Evolutionary conservation across 371 early-diverging fungal species (phyloP).

Genomic region (Lichtheimia corymbifera): DNA sequence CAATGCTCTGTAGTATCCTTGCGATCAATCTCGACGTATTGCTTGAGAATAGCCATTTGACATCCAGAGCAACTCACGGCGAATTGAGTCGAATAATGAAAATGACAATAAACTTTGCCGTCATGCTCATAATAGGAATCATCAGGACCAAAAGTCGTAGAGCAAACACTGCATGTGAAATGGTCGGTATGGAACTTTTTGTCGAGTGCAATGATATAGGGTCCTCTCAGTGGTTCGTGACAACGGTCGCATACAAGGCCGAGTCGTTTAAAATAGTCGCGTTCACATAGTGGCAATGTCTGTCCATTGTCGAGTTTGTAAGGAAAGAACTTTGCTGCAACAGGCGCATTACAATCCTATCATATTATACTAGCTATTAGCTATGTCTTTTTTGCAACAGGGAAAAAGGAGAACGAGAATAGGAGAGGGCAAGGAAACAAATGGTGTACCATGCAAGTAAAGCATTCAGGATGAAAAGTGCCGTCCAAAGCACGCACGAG

Average conservation of each 20-base stretch:
- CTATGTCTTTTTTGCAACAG: neutral
- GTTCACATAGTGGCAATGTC: constrained; percentile 77
- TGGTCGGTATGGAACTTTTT: constrained; percentile 95
- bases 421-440: constrained; percentile 1
- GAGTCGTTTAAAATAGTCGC: constrained; percentile 86
- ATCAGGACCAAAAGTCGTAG: constrained; percentile 90
- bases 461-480: constrained; percentile 88
- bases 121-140: constrained; percentile 96
- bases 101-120: constrained; percentile 89
- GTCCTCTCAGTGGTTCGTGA: constrained; percentile 84
- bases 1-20: constrained; percentile 86
- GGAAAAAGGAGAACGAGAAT: neutral
- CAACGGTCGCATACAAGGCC: constrained; percentile 89
- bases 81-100: constrained; percentile 89
- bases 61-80: constrained; percentile 85
- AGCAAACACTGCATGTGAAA: constrained; percentile 92
- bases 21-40: constrained; percentile 90
- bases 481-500: constrained; percentile 84
- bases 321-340: constrained; percentile 86
- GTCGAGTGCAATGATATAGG: constrained; percentile 90
- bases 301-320: constrained; percentile 59
- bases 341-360: constrained; percentile 81
- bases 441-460: constrained; percentile 78
- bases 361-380: constrained; percentile 4
- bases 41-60: constrained; percentile 89